Conservation (phyloP, 2,329 filamentous ascomycete genomes). For the Coniosporium uncinatum region DNA sequence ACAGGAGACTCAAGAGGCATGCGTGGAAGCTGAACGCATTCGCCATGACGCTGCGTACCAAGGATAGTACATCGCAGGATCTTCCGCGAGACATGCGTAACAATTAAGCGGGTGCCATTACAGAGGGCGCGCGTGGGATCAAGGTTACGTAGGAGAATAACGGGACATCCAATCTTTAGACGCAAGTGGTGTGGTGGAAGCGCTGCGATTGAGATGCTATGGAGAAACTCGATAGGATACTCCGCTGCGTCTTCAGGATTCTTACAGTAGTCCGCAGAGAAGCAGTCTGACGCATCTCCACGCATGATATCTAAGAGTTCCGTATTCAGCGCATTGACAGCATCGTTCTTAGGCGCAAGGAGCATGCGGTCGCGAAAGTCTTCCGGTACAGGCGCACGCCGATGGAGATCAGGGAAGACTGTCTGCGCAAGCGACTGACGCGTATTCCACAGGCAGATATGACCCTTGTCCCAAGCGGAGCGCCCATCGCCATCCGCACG, state of each 20-base stretch:
- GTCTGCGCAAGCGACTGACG: background rate
- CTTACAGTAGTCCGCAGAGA: conserved; percentile 1
- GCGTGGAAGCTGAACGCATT: conserved; percentile 1
- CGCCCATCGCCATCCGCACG: background rate
- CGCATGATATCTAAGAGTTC: conserved; percentile 2
- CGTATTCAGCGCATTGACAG: conserved; percentile 1
- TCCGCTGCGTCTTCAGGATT: conserved; percentile 1
- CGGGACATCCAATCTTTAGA: conserved; percentile 3
- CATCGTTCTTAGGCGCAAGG: conserved; percentile 3
- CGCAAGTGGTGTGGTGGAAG: conserved; percentile 2
- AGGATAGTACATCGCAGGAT: conserved; percentile 3
- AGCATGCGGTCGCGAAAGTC: background rate
- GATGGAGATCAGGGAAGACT: conserved; percentile 2
- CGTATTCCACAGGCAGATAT: background rate
- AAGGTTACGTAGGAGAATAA: conserved; percentile 2
- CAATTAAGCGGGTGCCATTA: conserved; percentile 3
- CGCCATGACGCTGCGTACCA: conserved; percentile 1
- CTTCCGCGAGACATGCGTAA: background rate
- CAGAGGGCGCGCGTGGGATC: conserved; percentile 2
- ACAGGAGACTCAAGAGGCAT: conserved; percentile 1
- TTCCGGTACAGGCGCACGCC: background rate
- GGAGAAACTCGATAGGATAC: conserved; percentile 3
- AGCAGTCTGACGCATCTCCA: background rate
- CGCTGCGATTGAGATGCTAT: background rate
- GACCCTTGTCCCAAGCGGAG: background rate